phyloP scores from a whole-genome alignment of 1,284 basidiomycete genomes.

The Cutaneotrichosporon sp. region DNA sequence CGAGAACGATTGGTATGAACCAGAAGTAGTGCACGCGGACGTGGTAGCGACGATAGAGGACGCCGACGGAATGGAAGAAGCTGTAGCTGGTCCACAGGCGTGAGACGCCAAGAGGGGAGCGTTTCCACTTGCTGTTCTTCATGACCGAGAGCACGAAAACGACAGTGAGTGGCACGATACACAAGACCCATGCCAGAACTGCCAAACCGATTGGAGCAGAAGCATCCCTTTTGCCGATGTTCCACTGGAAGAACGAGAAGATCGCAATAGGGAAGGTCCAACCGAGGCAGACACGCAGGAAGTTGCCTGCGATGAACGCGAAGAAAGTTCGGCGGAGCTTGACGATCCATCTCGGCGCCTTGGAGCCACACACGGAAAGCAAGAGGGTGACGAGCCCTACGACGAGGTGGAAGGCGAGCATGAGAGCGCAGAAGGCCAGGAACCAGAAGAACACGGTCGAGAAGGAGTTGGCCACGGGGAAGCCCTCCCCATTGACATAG shows the following conservation, averaged over 20 bases:
- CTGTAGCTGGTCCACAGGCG: slow-evolving; percentile 40
- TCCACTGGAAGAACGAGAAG: slow-evolving; percentile 84
- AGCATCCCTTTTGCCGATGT: slow-evolving; percentile 63
- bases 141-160: slow-evolving; percentile 34
- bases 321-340: slow-evolving; percentile 55
- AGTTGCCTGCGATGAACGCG: slow-evolving; percentile 45
- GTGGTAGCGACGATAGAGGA: slow-evolving; percentile 48
- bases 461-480: slow-evolving; percentile 75
- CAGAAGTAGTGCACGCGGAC: slow-evolving; percentile 51
- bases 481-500: slow-evolving; percentile 66
- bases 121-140: slow-evolving; percentile 25
- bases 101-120: slow-evolving; percentile 45
- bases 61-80: slow-evolving; percentile 46
- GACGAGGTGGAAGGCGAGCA: slow-evolving; percentile 54
- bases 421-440: slow-evolving; percentile 61
- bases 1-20: slow-evolving; percentile 47
- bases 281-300: slow-evolving; percentile 55
- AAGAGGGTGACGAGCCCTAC: slow-evolving; percentile 54
- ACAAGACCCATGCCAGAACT: slow-evolving; percentile 56
- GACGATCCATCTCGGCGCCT: slow-evolving; percentile 38
- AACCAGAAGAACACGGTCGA: slow-evolving; percentile 70
- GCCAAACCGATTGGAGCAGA: slow-evolving; percentile 68
- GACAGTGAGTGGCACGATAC: slow-evolving; percentile 55
- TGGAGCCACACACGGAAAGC: slow-evolving; percentile 20
- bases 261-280: slow-evolving; percentile 64